These are phyloP conservation scores for Trypanosoma platydactyli DNA, from an alignment of 208 protist genomes.

Conservation along the genomic window DNA sequence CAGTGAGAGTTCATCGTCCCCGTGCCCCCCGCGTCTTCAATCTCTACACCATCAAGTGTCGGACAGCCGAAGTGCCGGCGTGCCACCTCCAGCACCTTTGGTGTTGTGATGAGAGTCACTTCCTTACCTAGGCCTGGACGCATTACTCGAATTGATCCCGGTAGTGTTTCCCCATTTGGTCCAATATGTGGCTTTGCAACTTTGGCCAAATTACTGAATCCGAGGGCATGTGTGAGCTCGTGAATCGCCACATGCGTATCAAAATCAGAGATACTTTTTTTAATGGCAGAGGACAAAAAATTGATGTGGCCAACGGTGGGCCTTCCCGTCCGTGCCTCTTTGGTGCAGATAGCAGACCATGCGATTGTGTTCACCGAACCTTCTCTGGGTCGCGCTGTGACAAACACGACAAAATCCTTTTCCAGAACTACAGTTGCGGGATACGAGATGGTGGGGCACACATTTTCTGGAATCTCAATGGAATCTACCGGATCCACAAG, in stretches of 20 bases:
- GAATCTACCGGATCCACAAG: conserved; percentile 29
- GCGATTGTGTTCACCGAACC: conserved; percentile 19
- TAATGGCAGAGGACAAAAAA: conserved; percentile 47
- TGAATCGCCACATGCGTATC: conserved; percentile 37
- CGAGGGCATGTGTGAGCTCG: conserved; percentile 64
- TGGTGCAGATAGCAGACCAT: conserved; percentile 36
- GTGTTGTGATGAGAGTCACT: conserved; percentile 36
- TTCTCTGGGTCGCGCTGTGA: conserved; percentile 33
- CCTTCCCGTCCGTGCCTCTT: conserved; percentile 22
- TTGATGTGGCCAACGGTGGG: conserved; percentile 65
- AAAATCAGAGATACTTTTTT: background rate
- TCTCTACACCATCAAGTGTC: conserved; percentile 53
- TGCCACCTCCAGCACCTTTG: conserved; percentile 44
- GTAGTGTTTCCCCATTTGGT: conserved; percentile 1
- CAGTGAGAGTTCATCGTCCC: conserved; percentile 62
- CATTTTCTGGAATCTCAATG: conserved; percentile 20
- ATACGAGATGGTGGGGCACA: conserved; percentile 19
- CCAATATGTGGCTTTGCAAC: conserved; percentile 26
- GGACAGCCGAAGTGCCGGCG: conserved; percentile 50
- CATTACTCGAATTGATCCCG: conserved; percentile 32
- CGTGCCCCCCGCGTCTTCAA: conserved; percentile 48
- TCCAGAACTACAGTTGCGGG: conserved; percentile 17
- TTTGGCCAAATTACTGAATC: conserved; percentile 36
- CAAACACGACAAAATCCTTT: conserved; percentile 51
- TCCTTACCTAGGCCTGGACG: conserved; percentile 26